Percentiles rank a stretch among this genome's conserved stretches.
phyloP scores from a whole-genome alignment of 2,329 filamentous ascomycete species.

The Paraphoma sp. region DNA sequence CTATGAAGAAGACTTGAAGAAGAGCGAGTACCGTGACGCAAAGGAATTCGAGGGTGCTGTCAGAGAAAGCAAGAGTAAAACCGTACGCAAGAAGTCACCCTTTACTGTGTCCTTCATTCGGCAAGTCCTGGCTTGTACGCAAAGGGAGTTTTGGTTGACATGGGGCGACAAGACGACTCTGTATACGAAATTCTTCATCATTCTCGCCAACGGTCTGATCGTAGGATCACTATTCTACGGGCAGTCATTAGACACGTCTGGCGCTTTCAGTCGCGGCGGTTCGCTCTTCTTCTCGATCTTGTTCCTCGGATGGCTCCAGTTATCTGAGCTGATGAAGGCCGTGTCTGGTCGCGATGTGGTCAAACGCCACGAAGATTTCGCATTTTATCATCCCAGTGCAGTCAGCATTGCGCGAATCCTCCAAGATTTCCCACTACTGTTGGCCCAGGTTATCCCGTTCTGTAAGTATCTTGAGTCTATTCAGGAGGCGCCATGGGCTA shows the following conservation, averaged over 20 bases:
- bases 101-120: conserved; percentile 78
- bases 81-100: conserved; percentile 70
- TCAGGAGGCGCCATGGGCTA: conserved; percentile 1
- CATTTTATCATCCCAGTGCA: conserved; percentile 73
- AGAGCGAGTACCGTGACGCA: conserved; percentile 66
- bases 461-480: conserved; percentile 18
- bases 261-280: conserved; percentile 69
- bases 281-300: conserved; percentile 71
- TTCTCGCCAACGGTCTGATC: conserved; percentile 75
- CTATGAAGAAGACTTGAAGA: conserved; percentile 65
- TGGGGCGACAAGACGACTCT: conserved; percentile 76
- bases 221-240: conserved; percentile 82
- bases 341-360: conserved; percentile 74
- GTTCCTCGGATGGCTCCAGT: conserved; percentile 73
- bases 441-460: conserved; percentile 66
- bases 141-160: conserved; percentile 80
- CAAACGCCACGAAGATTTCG: conserved; percentile 71
- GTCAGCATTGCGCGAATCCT: conserved; percentile 68
- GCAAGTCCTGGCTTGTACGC: conserved; percentile 73
- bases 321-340: conserved; percentile 80
- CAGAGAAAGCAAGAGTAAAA: conserved; percentile 69
- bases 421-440: conserved; percentile 67
- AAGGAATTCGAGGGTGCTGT: conserved; percentile 71
- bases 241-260: conserved; percentile 63
- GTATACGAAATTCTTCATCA: conserved; percentile 77